phyloP scores from a whole-genome alignment of 2,329 filamentous ascomycete genomes.

The Pseudocercospora fuligena region DNA sequence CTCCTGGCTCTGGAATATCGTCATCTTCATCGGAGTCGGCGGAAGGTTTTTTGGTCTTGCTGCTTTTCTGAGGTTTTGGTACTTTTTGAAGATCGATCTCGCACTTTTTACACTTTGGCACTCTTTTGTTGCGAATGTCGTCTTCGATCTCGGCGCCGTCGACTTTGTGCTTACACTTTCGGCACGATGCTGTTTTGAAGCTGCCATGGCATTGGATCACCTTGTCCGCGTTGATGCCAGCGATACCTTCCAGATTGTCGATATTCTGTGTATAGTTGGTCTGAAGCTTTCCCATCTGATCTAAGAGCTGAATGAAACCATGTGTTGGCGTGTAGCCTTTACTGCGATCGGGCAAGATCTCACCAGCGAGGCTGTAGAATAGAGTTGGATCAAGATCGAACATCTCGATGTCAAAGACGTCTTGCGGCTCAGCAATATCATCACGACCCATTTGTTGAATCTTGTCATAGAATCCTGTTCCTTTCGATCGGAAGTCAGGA shows the following conservation, averaged over 20 bases:
- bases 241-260: constrained; percentile 65
- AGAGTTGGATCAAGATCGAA: constrained; percentile 86
- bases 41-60: constrained; percentile 50
- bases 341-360: constrained; percentile 81
- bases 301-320: constrained; percentile 86
- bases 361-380: constrained; percentile 90
- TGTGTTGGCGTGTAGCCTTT: constrained; percentile 84
- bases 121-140: constrained; percentile 74
- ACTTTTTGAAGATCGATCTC: constrained; percentile 57
- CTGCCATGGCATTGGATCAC: constrained; percentile 96
- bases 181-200: constrained; percentile 88
- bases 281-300: constrained; percentile 84
- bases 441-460: constrained; percentile 73
- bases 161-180: constrained; percentile 77
- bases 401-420: constrained; percentile 89
- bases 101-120: constrained; percentile 80
- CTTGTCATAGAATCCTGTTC: constrained; percentile 87
- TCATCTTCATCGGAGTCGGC: constrained; percentile 64
- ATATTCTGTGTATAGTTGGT: constrained; percentile 99
- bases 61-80: constrained; percentile 40
- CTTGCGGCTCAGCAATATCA: constrained; percentile 73
- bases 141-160: constrained; percentile 77
- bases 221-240: constrained; percentile 22
- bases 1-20: constrained; percentile 70
- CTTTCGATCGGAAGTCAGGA: constrained; percentile 93